Base-by-base conservation (phyloP, 371 early-diverging fungal genomes). In the Actinomucor elegans region DNA sequence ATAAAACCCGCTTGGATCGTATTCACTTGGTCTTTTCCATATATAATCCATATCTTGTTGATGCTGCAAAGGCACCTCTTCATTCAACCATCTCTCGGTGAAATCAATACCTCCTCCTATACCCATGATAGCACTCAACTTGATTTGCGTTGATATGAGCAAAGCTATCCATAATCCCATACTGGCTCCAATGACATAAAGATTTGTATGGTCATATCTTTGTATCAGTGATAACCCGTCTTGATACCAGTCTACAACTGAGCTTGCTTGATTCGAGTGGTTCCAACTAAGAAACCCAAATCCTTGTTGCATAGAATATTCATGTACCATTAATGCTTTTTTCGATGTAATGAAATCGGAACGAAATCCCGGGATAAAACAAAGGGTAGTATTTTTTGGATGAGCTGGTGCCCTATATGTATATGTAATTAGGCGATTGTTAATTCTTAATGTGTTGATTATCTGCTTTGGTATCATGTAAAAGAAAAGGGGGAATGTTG, bases 311-410 rank as follows among this genome's bases (percentile, higher is more conserved):
- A 24, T 5, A 1, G 67, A 57, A 28, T 36, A 49, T 14, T 61
- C 34, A 40, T 67, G 60, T 3, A 73, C 31, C 5, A 29, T 28
- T 2, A 55, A 42, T 6, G 66, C 59, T 38, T 77, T 77, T 29
- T 48, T 56, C 1, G 77, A 77, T 15, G 45, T 55, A n/a, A 54
- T 37, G 17, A 64, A 67, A 9, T 61, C 38, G 0, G 74, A 74
- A 2, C 58, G 59, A 28, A 69, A 77, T 0, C 77, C 77, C 14
- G 74, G 69, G 28, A 77, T 71, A 49, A 67, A 77, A 35, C 77
- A 76, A 7, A 76, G 12, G 2, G 77, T 75, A 8, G 26, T 18
- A 12, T 27, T 42, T 18, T 27, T 34, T 1, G 46, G 11, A 14
- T 15, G 10, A 27, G 11, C 11, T 9, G 35, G 31, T 20, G 41